Base-by-base conservation (phyloP, 148 eudicot genomes). In the Fagopyrum esculentum region DNA sequence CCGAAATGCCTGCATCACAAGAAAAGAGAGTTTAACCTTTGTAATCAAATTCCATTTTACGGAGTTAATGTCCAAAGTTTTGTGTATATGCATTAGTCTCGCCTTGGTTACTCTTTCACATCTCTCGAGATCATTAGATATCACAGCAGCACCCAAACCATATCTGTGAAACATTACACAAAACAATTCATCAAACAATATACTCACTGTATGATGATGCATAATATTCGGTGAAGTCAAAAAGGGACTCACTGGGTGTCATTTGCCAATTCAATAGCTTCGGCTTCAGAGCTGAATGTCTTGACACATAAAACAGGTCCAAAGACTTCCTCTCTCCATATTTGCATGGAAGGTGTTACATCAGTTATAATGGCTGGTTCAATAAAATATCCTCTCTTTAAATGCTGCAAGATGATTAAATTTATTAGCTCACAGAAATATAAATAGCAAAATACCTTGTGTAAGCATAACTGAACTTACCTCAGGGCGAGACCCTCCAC, bases 311-410 rank as follows among this genome's bases (percentile, higher is more conserved):
- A 86, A 77, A 96, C 90, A 50, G 99, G 99, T 77, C 99, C 98
- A 75, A 96, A 96, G 56, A 96, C 97, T 85, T 96, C 99, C 80
- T 96, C 99, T 76, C 86, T 92, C 99, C 98, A 96, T 75, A 96
- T 92, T 92, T 96, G 98, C 99, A 96, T 96, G 76, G 92, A 87
- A 44, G 94, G 86, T 71, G 89, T 85, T 10, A 96, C 91, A 68
- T 89, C 89, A 75, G 82, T 85, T 81, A 96, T 85, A 29, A 96
- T 85, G 55, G 98, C 81, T 70, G 99, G 99, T 80, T 92, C 88
- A 49, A 92, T 49, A 56, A 83, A 96, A 80, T 81, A 92, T 17
- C 99, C 99, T 82, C 83, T 92, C 78, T 86, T 84, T 77, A 96
- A 77, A 86, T 91, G 91, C 98, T 95, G 94, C 79, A 79, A 77